phyloP scores from a whole-genome alignment of 306 rosid species.

The Cucumis hystrix region DNA sequence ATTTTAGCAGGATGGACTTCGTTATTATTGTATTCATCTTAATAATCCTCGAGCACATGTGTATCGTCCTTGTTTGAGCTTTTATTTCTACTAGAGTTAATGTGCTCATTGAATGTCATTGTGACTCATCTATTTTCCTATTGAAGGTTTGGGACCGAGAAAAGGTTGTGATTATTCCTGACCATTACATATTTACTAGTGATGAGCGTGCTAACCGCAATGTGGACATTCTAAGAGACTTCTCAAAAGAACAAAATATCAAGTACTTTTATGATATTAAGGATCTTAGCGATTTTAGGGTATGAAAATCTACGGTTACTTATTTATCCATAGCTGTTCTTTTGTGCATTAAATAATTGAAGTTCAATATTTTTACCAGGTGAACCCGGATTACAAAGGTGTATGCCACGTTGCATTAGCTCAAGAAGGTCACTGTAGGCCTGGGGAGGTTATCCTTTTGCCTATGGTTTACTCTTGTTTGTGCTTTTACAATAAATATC shows the following conservation, averaged over 20 bases:
- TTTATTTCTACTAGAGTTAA: neutral
- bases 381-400: slow-evolving; percentile 94
- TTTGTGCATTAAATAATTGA: neutral
- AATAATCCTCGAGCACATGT: neutral
- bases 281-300: slow-evolving; percentile 86
- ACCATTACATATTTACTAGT: slow-evolving; percentile 81
- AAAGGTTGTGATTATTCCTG: slow-evolving; percentile 84
- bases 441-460: slow-evolving; percentile 58
- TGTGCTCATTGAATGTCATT: neutral
- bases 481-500: neutral
- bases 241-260: slow-evolving; percentile 72
- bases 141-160: slow-evolving; percentile 92
- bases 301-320: slow-evolving; percentile 10
- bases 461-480: neutral
- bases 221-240: slow-evolving; percentile 86
- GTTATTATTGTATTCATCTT: neutral
- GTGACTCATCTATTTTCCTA: neutral
- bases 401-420: slow-evolving; percentile 96
- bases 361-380: slow-evolving; percentile 26
- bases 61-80: neutral
- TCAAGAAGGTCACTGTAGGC: slow-evolving; percentile 99
- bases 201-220: slow-evolving; percentile 95
- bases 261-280: slow-evolving; percentile 93
- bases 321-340: slow-evolving; percentile 4
- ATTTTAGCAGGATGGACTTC: neutral